Evolutionary conservation across 352 stramenopile genomes (phyloP).

Genomic region (Globisporangium ultimum): DNA sequence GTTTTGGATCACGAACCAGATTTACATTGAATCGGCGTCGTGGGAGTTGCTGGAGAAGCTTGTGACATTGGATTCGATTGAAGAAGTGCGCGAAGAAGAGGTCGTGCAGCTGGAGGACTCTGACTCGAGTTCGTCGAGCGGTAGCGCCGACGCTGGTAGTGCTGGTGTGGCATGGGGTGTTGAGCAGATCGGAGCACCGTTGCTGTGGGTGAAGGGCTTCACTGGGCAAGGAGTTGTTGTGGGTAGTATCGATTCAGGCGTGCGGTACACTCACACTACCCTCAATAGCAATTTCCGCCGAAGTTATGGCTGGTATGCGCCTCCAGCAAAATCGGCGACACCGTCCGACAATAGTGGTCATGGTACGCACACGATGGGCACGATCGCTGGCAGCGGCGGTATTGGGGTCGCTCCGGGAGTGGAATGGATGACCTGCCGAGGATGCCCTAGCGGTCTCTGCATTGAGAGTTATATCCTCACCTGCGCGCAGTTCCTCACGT

Average conservation of each 20-base stretch:
- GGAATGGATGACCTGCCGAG: conserved; percentile 15
- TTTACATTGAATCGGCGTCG: conserved; percentile 23
- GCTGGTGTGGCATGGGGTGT: conserved; percentile 14
- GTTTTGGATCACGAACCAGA: conserved; percentile 30
- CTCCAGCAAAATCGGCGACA: conserved; percentile 6
- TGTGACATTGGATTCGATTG: conserved; percentile 9
- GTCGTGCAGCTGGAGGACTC: too few relatives aligned
- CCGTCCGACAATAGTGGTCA: conserved; percentile 14
- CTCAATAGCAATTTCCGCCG: too few relatives aligned
- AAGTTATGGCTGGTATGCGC: conserved; percentile 16
- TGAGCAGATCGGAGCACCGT: conserved; percentile 6
- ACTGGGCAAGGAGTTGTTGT: conserved; percentile 15
- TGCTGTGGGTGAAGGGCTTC: conserved; percentile 11
- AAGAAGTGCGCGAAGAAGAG: conserved; percentile 19
- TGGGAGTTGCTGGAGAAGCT: conserved; percentile 22
- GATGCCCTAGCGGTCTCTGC: conserved; percentile 11
- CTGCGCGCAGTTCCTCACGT: conserved; percentile 57
- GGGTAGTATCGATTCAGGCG: conserved; percentile 17
- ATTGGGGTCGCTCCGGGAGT: conserved; percentile 15
- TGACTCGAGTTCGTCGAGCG: not conserved
- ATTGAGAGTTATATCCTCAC: conserved; percentile 22
- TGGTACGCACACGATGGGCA: conserved; percentile 17
- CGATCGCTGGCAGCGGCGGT: conserved; percentile 11
- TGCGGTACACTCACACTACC: conserved; percentile 11
- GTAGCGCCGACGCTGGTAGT: not conserved